Base-by-base conservation (phyloP, 169 alveolate species). In the Plasmodium coatneyi region DNA sequence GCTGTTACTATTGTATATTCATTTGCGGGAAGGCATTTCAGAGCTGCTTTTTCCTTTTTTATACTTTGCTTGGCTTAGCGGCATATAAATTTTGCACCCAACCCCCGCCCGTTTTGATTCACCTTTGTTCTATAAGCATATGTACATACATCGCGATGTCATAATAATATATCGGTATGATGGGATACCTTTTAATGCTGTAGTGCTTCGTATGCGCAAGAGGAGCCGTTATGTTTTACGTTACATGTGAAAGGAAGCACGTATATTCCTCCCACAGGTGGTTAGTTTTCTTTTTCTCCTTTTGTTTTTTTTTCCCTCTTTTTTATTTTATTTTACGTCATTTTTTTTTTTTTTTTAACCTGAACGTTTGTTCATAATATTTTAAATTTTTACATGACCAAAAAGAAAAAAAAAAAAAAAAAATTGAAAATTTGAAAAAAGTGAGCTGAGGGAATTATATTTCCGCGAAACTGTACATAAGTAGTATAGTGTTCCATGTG, bases 291-390 rank as follows among this genome's bases (percentile, higher is more conserved):
- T 60, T 60, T 60, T n/a, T 60, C 32, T 60, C 32, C 36, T 60
- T 60, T 60, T 60, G 0, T 1, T 60, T n/a, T n/a, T 25, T 19
- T 60, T 16, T 9, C 34, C 32, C 22, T 19, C n/a, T 19, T 19
- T 19, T 60, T 60, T 60, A 1, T 19, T 60, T 56, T 56, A 9
- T 56, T 56, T 56, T 56, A 19, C 12, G 14, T 60, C n/a, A 22
- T 16, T 60, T 14, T 60, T 32, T 32, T 32, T 3, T 32, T 60
- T 19, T 60, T 56, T 60, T 60, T 19, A 1, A 5, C 74, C 34
- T 60, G 74, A 60, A 60, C 74, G 74, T 60, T 60, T 60, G 74
- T 60, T 60, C 32, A 60, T 60, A 60, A 60, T 60, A 60, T 60
- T 60, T 60, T 60, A 60, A 60, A 7, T n/a, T 19, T 19, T 60